These are phyloP conservation scores for Paracorniculantispora psalliotae DNA, from an alignment of 2,329 filamentous ascomycete genomes.

Conservation along the genomic window DNA sequence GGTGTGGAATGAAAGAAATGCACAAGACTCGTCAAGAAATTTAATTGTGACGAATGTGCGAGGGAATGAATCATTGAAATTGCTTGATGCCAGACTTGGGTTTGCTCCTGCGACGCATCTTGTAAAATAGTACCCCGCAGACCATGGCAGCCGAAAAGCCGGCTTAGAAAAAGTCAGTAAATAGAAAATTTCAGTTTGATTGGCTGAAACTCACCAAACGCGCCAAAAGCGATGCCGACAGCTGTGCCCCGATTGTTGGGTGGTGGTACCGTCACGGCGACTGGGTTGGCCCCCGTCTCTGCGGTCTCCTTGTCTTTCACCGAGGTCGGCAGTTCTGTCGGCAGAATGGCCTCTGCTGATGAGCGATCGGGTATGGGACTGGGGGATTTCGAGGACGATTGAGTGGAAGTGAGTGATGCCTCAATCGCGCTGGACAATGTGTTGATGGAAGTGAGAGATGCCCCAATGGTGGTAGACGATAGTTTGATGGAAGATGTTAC, in stretches of 20 bases:
- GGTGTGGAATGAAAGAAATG: not conserved
- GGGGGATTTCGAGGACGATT: not conserved
- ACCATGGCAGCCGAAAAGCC: not conserved
- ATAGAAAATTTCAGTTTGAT: not conserved
- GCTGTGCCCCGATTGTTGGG: not conserved
- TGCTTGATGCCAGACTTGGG: not conserved
- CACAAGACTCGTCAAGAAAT: not conserved
- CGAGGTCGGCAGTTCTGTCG: not conserved
- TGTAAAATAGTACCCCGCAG: not conserved
- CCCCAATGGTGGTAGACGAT: too few species aligned
- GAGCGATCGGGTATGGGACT: not conserved
- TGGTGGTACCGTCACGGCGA: not conserved
- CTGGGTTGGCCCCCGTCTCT: not conserved
- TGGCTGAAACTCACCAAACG: not conserved
- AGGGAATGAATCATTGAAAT: not conserved
- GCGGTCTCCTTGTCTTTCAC: not conserved
- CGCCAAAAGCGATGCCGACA: not conserved
- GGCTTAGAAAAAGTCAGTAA: not conserved
- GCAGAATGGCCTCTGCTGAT: not conserved
- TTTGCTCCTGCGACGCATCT: not conserved
- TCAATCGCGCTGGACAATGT: not conserved
- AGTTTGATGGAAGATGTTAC: not conserved
- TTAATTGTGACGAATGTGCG: too few species aligned
- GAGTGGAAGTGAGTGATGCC: not conserved
- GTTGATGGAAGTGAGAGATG: not conserved